phyloP scores from a whole-genome alignment of 192 early-diverging fungal species.

The Thamnidium elegans region DNA sequence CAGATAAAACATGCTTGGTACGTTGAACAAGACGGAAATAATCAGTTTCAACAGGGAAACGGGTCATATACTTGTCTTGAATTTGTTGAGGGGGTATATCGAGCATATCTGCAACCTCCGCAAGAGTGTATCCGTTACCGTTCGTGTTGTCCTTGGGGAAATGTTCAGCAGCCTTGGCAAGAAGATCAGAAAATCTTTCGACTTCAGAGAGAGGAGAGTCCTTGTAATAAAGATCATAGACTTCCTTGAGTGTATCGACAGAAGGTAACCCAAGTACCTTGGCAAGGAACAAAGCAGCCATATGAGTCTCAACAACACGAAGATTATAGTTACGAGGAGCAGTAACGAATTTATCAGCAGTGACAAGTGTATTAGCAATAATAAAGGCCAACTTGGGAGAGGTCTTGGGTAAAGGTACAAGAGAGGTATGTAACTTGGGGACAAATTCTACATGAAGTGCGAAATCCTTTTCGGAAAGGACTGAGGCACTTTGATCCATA shows the following conservation, averaged over 20 bases:
- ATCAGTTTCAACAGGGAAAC: conserved; percentile 48
- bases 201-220: conserved; percentile 21
- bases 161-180: conserved; percentile 30
- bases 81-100: conserved; percentile 30
- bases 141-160: conserved; percentile 39
- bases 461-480: conserved; percentile 67
- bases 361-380: conserved; percentile 85
- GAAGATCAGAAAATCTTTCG: conserved; percentile 29
- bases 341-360: conserved; percentile 82
- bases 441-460: conserved; percentile 81
- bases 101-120: conserved; percentile 39
- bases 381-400: conserved; percentile 66
- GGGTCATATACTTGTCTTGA: conserved; percentile 38
- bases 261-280: conserved; percentile 42
- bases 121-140: conserved; percentile 38
- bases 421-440: conserved; percentile 62
- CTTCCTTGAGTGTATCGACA: conserved; percentile 43
- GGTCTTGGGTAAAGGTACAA: conserved; percentile 61
- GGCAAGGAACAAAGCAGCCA: conserved; percentile 68
- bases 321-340: conserved; percentile 90
- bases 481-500: conserved; percentile 92
- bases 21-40: conserved; percentile 73
- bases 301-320: conserved; percentile 86
- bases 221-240: conserved; percentile 46
- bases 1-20: conserved; percentile 80